These are phyloP conservation scores for Tuber calosporum DNA, from an alignment of 495 filamentous ascomycete genomes.

Conservation along the genomic window DNA sequence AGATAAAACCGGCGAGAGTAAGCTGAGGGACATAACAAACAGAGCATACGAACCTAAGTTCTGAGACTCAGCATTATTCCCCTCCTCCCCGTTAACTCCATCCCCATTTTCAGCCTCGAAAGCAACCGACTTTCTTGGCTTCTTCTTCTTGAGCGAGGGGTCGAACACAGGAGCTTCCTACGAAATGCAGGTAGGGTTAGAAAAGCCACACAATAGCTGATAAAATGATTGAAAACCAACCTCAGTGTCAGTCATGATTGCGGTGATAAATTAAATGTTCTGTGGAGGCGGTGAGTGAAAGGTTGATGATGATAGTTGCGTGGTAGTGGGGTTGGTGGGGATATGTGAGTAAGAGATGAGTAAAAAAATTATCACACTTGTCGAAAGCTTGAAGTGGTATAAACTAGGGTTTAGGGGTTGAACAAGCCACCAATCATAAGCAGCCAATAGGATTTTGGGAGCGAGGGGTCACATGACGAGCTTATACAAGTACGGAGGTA, in stretches of 20 bases:
- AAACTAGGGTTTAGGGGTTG: not conserved
- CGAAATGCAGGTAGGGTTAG: not conserved
- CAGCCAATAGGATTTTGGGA: not conserved
- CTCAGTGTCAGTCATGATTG: constrained; percentile 39
- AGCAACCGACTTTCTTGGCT: constrained; percentile 40
- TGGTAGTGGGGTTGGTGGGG: constrained; percentile 2
- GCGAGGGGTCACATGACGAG: not conserved
- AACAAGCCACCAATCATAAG: not conserved
- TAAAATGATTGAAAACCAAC: constrained; percentile 20
- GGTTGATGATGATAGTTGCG: not conserved
- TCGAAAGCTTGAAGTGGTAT: not conserved
- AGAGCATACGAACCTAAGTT: constrained; percentile 28
- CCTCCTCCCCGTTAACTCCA: constrained; percentile 30
- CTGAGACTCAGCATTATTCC: constrained; percentile 32
- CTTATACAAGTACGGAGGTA: too few species aligned
- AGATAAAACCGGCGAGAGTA: not conserved
- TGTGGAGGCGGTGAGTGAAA: not conserved
- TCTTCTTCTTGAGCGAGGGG: constrained; percentile 38
- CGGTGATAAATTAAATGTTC: constrained; percentile 3
- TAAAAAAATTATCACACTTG: not conserved
- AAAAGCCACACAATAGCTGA: constrained; percentile 3
- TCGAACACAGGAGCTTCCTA: constrained; percentile 38
- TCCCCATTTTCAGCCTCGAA: constrained; percentile 34
- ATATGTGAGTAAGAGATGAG: not conserved
- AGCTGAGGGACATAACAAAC: constrained; percentile 11